Evolutionary conservation across 371 early-diverging fungal genomes (phyloP).

Genomic region (Mucor piriformis): DNA sequence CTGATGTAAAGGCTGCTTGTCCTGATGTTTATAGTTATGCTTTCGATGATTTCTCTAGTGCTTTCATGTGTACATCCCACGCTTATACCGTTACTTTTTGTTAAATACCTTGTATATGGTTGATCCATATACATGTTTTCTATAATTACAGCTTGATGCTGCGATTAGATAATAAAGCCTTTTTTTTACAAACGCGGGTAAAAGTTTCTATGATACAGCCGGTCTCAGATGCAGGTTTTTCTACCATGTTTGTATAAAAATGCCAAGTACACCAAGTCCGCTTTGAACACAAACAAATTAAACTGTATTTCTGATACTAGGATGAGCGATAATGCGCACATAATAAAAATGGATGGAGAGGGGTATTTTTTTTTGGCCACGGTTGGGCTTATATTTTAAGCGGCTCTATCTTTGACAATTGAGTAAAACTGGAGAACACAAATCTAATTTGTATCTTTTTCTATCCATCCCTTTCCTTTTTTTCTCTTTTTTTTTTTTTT

Average conservation of each 20-base stretch:
- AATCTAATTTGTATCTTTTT: neutral
- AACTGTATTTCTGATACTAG: neutral
- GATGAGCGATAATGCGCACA: too few species aligned
- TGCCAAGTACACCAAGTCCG: conserved; percentile 1
- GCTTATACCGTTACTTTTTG: conserved; percentile 54
- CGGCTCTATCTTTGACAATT: neutral
- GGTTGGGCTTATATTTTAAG: neutral
- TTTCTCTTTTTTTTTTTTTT: neutral
- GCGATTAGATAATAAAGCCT: neutral
- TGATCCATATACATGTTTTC: neutral
- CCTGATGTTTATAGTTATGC: conserved; percentile 59
- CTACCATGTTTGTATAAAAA: neutral
- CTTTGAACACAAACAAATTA: neutral
- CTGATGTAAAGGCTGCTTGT: conserved; percentile 35
- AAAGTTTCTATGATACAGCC: neutral
- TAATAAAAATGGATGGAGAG: too few species aligned
- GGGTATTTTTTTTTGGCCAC: too few species aligned
- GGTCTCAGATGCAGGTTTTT: neutral
- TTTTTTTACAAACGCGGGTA: neutral
- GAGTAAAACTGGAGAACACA: neutral
- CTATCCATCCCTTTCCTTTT: neutral
- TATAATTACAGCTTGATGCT: conserved; percentile 11
- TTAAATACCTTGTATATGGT: conserved; percentile 8
- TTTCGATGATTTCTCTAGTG: conserved; percentile 54
- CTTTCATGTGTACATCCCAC: conserved; percentile 38